phyloP scores from a whole-genome alignment of 176 grass and related monocot genomes.

The Hyparrhenia diplandra region DNA sequence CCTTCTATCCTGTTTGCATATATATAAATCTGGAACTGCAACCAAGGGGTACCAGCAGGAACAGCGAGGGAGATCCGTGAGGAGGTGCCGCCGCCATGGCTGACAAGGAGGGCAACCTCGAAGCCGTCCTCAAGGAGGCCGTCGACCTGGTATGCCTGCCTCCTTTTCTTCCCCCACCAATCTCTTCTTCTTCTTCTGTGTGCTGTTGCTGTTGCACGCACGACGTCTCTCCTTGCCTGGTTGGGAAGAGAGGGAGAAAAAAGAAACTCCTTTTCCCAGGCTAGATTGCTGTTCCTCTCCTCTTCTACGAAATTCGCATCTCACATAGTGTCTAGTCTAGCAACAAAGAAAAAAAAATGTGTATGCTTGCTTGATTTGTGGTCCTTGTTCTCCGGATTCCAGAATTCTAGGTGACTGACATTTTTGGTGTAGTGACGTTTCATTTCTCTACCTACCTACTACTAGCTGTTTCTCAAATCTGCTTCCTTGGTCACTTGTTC shows the following conservation, averaged over 20 bases:
- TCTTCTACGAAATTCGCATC: not conserved
- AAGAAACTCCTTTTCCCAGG: not conserved
- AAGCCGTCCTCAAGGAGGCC: conserved; percentile 72
- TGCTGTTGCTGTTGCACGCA: not conserved
- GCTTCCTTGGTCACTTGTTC: not conserved
- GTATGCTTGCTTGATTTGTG: not conserved
- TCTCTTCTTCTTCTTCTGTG: not conserved
- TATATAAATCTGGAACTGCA: conserved; percentile 19
- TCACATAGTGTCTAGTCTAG: not conserved
- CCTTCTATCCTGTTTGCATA: not conserved
- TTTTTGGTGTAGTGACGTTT: not conserved
- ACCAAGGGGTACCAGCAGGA: not conserved
- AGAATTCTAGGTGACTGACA: not conserved
- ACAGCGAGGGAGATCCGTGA: conserved; percentile 15
- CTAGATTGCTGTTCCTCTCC: not conserved
- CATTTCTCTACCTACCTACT: not conserved
- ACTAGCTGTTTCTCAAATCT: conserved; percentile 1
- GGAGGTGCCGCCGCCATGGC: conserved; percentile 33
- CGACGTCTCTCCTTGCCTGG: not conserved
- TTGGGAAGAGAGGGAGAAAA: not conserved
- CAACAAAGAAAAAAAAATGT: not conserved
- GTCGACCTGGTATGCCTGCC: conserved; percentile 54
- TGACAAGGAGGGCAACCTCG: conserved; percentile 58
- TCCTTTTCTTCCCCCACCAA: not conserved
- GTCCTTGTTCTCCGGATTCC: not conserved